Evolutionary conservation across 495 filamentous ascomycete genomes (phyloP).

Genomic region (Rhypophila decipiens): DNA sequence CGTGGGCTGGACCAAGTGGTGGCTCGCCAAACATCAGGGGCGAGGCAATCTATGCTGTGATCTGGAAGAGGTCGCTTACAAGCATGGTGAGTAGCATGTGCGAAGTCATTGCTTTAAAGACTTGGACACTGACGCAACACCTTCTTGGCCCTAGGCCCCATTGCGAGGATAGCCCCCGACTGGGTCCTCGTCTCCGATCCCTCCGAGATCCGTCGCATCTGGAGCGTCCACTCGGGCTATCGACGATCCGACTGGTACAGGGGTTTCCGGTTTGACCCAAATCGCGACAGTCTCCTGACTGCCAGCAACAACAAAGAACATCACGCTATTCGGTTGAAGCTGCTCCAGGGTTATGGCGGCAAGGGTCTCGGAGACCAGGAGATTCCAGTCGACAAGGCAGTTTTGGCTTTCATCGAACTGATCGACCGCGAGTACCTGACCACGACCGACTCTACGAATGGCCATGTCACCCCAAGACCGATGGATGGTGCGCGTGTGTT

Average conservation of each 20-base stretch:
- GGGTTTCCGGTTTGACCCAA: background rate
- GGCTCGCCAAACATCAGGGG: background rate
- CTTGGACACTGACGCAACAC: background rate
- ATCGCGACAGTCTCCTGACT: background rate
- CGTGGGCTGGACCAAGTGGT: background rate
- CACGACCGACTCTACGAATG: background rate
- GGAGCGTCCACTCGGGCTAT: background rate
- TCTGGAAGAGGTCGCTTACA: background rate
- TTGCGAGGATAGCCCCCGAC: background rate
- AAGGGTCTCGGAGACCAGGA: background rate
- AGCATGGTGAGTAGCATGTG: background rate
- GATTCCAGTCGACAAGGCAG: background rate
- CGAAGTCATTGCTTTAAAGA: background rate
- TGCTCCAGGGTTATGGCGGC: background rate
- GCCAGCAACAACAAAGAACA: background rate
- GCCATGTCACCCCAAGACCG: slow-evolving; percentile 5
- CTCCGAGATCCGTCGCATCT: background rate
- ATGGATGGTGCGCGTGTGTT: slow-evolving; percentile 30
- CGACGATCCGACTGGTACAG: background rate
- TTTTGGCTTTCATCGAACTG: background rate
- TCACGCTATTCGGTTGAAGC: background rate
- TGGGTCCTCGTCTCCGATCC: background rate
- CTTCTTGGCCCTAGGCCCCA: background rate
- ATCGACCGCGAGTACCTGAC: background rate
- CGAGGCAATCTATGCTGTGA: background rate